Percentiles rank a stretch among this genome's conserved stretches.
Conservation (phyloP, 1,284 basidiomycete genomes). For the Marasmius fiardii region DNA sequence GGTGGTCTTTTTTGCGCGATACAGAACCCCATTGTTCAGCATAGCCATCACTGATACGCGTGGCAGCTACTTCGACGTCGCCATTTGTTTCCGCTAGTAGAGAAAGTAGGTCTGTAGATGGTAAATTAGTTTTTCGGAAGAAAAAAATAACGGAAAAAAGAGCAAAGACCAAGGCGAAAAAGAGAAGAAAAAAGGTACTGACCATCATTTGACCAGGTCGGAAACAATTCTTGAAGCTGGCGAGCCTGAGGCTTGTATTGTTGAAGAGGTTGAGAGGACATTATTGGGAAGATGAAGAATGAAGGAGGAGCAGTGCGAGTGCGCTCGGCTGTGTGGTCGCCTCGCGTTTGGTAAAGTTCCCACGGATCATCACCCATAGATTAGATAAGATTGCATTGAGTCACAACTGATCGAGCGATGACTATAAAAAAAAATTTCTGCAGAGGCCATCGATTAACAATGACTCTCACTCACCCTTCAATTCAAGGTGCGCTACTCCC, state of each 20-base stretch:
- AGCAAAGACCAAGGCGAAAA: slow-evolving; percentile 18
- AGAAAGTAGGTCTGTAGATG: slow-evolving; percentile 64
- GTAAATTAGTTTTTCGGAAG: neutral
- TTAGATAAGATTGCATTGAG: neutral
- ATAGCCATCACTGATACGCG: slow-evolving; percentile 77
- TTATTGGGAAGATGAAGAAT: neutral
- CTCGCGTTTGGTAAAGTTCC: neutral
- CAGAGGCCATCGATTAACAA: neutral
- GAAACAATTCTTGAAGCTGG: slow-evolving; percentile 77
- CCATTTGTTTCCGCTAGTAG: slow-evolving; percentile 72
- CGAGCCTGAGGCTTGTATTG: slow-evolving; percentile 48
- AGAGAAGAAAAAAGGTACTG: slow-evolving; percentile 25
- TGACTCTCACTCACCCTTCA: neutral
- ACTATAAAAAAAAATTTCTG: neutral
- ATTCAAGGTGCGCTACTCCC: neutral
- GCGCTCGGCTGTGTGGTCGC: neutral
- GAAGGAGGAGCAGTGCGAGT: neutral
- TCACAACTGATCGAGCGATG: neutral
- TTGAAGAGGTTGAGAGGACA: neutral
- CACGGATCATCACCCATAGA: neutral
- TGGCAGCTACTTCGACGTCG: slow-evolving; percentile 72
- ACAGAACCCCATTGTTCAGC: slow-evolving; percentile 86
- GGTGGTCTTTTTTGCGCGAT: slow-evolving; percentile 87
- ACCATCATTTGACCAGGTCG: slow-evolving; percentile 78
- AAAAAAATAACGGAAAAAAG: neutral